Base-by-base conservation (phyloP, 352 stramenopile species). In the Stephanocyclus meneghinianus region DNA sequence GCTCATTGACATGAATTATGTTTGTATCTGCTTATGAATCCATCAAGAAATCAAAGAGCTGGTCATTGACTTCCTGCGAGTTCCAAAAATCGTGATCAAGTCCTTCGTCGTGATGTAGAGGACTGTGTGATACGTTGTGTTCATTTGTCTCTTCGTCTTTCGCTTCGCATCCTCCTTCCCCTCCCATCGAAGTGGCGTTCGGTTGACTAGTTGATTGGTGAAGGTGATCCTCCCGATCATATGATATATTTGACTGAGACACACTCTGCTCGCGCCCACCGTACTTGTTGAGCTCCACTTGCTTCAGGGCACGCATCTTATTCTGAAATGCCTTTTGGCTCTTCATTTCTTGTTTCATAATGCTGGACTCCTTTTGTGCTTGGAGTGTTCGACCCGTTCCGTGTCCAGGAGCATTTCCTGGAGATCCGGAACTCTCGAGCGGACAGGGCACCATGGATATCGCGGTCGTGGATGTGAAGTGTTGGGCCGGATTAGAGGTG, bases 11-110 rank as follows among this genome's bases (percentile, higher is more conserved):
- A 40, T 40, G 35, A 40, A 40, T 9, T 40, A 2, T 40, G 7
- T 8, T 9, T 40, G 35, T 40, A 40, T 40, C 35, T 40, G 35
- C 35, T 73, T 21, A 65, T 47, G n/a, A 61, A 18, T 90, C 86
- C 80, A 91, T 87, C 55, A 92, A 82, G 70, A 92, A 92, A 72
- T 92, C 82, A 81, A 92, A 92, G 7, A 92, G 76, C 45, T 92
- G 74, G 42, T 91, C 87, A 45, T 92, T 30, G 5, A 69, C 87
- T 65, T 85, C 71, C 29, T 87, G 84, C 3, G 63, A 64, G 44
- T 88, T 82, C 87, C 87, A 92, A 76, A 91, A 89, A 21, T 89
- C 80, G 16, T 77, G 50, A 44, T 88, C 83, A 0, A 67, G 15
- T 21, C 71, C 35, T 42, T 71, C 62, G 1, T 40, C 59, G 26